Conservation (phyloP, 1,139 yeast species). For the Oligophagozyma castellii region DNA sequence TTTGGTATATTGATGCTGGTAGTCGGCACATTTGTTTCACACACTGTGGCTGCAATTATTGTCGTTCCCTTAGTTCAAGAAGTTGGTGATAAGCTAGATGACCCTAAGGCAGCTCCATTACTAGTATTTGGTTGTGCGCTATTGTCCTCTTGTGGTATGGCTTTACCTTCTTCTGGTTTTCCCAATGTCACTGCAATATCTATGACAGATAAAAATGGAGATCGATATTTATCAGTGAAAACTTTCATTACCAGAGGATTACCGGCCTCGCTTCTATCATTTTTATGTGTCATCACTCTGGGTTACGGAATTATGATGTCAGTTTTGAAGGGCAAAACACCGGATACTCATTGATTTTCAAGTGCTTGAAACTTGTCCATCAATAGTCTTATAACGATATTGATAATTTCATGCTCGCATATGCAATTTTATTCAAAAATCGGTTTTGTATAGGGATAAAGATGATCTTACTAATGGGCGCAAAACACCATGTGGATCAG, state of each 20-base stretch:
- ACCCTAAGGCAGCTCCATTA: conserved; percentile 37
- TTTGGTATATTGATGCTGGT: conserved; percentile 53
- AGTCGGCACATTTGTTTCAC: conserved; percentile 65
- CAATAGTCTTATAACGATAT: too few species aligned
- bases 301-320: conserved; percentile 55
- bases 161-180: conserved; percentile 63
- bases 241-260: conserved; percentile 62
- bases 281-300: conserved; percentile 41
- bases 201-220: conserved; percentile 59
- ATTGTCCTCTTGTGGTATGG: conserved; percentile 66
- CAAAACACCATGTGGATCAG: too few species aligned
- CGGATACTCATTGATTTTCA: too few species aligned
- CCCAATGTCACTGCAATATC: conserved; percentile 74
- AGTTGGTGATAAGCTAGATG: conserved; percentile 44
- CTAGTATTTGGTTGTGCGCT: conserved; percentile 56
- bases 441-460: too few species aligned
- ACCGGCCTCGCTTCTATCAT: conserved; percentile 48
- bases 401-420: too few species aligned
- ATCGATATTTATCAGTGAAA: conserved; percentile 48
- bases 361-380: too few species aligned
- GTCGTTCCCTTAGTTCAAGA: conserved; percentile 58
- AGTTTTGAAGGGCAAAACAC: conserved; percentile 13
- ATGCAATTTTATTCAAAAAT: too few species aligned
- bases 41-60: conserved; percentile 66
- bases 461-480: too few species aligned